Evolutionary conservation across 352 stramenopile species (phyloP), one percentile per base, ranked within the genome.

Genomic region (Pythium brachiatum): DNA sequence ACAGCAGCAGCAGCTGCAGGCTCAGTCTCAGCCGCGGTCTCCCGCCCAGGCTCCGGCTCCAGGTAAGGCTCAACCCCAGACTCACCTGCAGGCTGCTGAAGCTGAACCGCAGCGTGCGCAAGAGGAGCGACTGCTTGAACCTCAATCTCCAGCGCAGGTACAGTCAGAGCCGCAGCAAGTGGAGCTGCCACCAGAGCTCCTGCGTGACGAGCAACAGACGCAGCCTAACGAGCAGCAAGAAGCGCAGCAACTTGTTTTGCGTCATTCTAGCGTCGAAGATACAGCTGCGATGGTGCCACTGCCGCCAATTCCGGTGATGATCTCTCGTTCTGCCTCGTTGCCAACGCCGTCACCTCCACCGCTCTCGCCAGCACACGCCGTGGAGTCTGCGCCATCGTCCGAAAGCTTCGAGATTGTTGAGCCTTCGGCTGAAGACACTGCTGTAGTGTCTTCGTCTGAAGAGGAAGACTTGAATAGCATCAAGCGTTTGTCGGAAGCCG

Each of bases 311-410:
- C 39, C 39, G 8, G 15, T 47, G 39, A 6, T 47, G 18, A 18
- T 47, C 15, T 18, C 39, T 7, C 39, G 39, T 25, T 18, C 39
- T 8, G 39, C 20, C 11, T 47, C 39, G 5, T n/a, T 47, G 18
- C 39, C 39, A 16, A 47, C 50, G 34, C 13, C 62, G 25, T 72
- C 61, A 39, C 66, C 58, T 11, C 34, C 72, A 21, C 41, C 67
- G n/a, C 61, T 70, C 48, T 72, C 64, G 0, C 51, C 62, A 3
- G 54, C 62, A 11, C 51, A 53, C 25, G 53, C n/a, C 7, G n/a
- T 39, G 3, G 34, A 34, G 29, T 5, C 29, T 34, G 5, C 29
- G 5, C 29, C 29, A 34, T 34, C n/a, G n/a, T n/a, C 29, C 9
- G 29, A 34, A 34, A 34, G 29, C 29, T 34, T 43, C 11, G 11